phyloP scores from a whole-genome alignment of 805 yeast genomes.

The Nakazawaea siamensis region DNA sequence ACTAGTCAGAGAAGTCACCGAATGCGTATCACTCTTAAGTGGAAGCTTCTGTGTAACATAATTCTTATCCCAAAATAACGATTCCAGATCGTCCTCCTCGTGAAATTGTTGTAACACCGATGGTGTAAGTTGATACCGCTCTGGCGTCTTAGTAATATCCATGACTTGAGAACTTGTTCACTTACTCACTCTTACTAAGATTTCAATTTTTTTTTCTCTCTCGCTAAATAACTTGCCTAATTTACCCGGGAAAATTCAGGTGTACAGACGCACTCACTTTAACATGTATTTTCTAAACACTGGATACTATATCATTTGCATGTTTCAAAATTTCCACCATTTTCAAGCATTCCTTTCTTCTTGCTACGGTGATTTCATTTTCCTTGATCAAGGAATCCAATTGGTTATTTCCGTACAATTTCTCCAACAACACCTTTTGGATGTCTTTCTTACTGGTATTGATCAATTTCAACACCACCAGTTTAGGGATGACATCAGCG shows the following conservation, averaged over 20 bases:
- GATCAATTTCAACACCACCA: slow-evolving; percentile 88
- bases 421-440: slow-evolving; percentile 83
- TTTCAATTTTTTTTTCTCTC: too few relatives aligned
- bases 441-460: slow-evolving; percentile 77
- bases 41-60: slow-evolving; percentile 4
- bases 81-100: too few relatives aligned
- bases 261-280: too few relatives aligned
- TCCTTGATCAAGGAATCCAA: slow-evolving; percentile 79
- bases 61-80: slow-evolving; percentile 9
- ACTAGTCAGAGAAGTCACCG: too few relatives aligned
- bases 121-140: too few relatives aligned
- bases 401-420: slow-evolving; percentile 70
- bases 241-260: too few relatives aligned
- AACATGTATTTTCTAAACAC: slow-evolving; percentile 46
- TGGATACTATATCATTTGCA: slow-evolving; percentile 85
- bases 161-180: too few relatives aligned
- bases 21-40: background rate
- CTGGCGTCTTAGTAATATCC: too few relatives aligned
- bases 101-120: too few relatives aligned
- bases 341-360: slow-evolving; percentile 89
- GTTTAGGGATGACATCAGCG: slow-evolving; percentile 91
- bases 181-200: too few relatives aligned
- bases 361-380: slow-evolving; percentile 85
- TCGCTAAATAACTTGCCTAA: too few relatives aligned
- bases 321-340: slow-evolving; percentile 90